A percentile compares a stretch with the other conserved stretches of the same genome.
Evolutionary conservation across 306 rosid genomes (phyloP).

Genomic region (Inga leiocalycina): DNA sequence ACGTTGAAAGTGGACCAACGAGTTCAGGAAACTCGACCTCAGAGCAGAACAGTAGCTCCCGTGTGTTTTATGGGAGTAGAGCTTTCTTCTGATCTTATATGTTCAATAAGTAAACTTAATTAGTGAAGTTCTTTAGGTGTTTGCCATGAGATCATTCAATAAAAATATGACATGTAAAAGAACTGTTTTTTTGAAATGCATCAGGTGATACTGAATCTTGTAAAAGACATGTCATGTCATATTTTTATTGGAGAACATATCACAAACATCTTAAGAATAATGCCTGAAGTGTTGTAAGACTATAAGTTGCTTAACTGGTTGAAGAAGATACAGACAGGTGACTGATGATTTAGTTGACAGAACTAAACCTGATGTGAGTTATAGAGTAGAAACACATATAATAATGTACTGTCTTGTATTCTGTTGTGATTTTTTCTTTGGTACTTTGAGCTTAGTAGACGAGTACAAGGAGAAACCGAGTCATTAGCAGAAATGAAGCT

Average conservation of each 20-base stretch:
- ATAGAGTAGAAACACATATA: conserved; percentile 44
- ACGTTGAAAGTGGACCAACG: conserved; percentile 67
- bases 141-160: conserved; percentile 48
- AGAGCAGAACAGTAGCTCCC: conserved; percentile 61
- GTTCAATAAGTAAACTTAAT: conserved; percentile 38
- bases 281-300: not conserved
- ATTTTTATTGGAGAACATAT: not conserved
- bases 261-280: not conserved
- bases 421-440: conserved; percentile 42
- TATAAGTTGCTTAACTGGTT: conserved; percentile 19
- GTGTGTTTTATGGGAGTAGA: conserved; percentile 93
- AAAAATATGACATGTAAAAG: conserved; percentile 6
- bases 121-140: conserved; percentile 33
- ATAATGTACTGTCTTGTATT: conserved; percentile 61
- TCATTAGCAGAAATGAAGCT: conserved; percentile 94
- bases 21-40: conserved; percentile 83
- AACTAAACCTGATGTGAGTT: conserved; percentile 42
- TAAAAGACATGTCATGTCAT: not conserved
- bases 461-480: conserved; percentile 92
- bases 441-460: conserved; percentile 53
- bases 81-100: conserved; percentile 80
- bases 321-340: conserved; percentile 43
- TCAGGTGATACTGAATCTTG: not conserved
- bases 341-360: conserved; percentile 57
- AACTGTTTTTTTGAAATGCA: not conserved